phyloP scores from a whole-genome alignment of 1,139 yeast species.

The Saccharomyces hybrid region DNA sequence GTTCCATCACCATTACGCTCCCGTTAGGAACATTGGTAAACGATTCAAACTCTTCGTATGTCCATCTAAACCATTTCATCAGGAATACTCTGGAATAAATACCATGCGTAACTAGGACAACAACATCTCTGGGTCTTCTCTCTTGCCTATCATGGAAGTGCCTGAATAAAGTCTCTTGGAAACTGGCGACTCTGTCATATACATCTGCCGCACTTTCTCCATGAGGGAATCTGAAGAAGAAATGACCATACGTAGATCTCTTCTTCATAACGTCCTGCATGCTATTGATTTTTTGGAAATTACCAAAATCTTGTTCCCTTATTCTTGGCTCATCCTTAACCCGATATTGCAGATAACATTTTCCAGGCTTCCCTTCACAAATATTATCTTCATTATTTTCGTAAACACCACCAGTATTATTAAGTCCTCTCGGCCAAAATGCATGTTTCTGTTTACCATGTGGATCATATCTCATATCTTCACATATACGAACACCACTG shows the following conservation, averaged over 20 bases:
- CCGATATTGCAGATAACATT: conserved; percentile 41
- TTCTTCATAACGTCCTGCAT: conserved; percentile 68
- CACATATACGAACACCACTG: conserved; percentile 11
- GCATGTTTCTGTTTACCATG: conserved; percentile 20
- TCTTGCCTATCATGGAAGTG: conserved; percentile 46
- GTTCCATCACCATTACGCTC: conserved; percentile 70
- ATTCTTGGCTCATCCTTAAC: conserved; percentile 81
- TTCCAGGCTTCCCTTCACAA: conserved; percentile 6
- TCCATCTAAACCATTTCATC: conserved; percentile 93
- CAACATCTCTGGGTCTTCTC: conserved; percentile 36
- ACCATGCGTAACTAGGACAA: conserved; percentile 86
- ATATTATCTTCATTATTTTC: conserved; percentile 16
- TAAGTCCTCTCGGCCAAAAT: conserved; percentile 17
- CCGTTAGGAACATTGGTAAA: conserved; percentile 81
- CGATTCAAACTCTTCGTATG: conserved; percentile 79
- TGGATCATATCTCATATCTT: conserved; percentile 17
- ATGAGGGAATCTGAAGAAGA: conserved; percentile 82
- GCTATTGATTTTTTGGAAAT: conserved; percentile 56
- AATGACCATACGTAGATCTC: conserved; percentile 84
- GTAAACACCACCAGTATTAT: conserved; percentile 22
- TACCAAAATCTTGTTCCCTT: conserved; percentile 93
- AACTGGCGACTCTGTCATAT: conserved; percentile 81
- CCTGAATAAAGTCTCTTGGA: conserved; percentile 77
- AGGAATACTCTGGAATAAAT: conserved; percentile 88
- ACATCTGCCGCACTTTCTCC: conserved; percentile 97